phyloP scores from a whole-genome alignment of 805 yeast genomes.

The Starmerella sirachaensis region DNA sequence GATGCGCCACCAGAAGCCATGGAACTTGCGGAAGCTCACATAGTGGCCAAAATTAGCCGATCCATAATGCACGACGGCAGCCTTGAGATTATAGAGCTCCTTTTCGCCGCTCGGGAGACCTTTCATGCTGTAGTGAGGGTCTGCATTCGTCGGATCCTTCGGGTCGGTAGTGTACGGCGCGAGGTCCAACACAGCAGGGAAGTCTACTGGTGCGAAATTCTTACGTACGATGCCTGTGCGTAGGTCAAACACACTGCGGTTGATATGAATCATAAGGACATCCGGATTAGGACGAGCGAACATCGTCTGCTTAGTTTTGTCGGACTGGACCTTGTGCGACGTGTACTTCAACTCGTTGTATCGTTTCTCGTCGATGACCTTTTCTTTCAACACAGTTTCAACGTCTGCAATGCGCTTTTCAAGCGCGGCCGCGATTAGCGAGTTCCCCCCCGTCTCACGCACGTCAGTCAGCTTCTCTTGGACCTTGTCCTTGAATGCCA shows the following conservation, averaged over 20 bases:
- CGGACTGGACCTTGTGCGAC: conserved; percentile 59
- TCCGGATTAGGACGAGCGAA: conserved; percentile 65
- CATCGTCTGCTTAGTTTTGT: conserved; percentile 72
- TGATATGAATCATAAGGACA: conserved; percentile 66
- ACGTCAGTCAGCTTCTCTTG: conserved; percentile 15
- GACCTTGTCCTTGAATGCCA: conserved; percentile 25
- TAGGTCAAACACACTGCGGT: conserved; percentile 87
- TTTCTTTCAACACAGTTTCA: conserved; percentile 44
- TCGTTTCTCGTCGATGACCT: conserved; percentile 67
- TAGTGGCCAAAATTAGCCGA: conserved; percentile 97
- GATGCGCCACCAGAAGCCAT: conserved; percentile 92
- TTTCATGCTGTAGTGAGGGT: conserved; percentile 66
- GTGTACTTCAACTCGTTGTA: conserved; percentile 63
- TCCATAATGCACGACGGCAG: conserved; percentile 87
- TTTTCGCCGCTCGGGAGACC: conserved; percentile 5
- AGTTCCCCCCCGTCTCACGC: not conserved
- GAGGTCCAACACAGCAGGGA: conserved; percentile 59
- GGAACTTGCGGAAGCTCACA: conserved; percentile 66
- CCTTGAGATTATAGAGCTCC: conserved; percentile 51
- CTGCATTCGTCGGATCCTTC: conserved; percentile 52
- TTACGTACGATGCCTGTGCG: conserved; percentile 71
- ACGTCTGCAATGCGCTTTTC: conserved; percentile 38
- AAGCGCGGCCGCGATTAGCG: conserved; percentile 26
- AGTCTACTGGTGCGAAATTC: conserved; percentile 69
- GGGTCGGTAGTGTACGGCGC: conserved; percentile 59